Base-by-base conservation (phyloP, 2,329 filamentous ascomycete genomes). In the Podosphaera fusca region DNA sequence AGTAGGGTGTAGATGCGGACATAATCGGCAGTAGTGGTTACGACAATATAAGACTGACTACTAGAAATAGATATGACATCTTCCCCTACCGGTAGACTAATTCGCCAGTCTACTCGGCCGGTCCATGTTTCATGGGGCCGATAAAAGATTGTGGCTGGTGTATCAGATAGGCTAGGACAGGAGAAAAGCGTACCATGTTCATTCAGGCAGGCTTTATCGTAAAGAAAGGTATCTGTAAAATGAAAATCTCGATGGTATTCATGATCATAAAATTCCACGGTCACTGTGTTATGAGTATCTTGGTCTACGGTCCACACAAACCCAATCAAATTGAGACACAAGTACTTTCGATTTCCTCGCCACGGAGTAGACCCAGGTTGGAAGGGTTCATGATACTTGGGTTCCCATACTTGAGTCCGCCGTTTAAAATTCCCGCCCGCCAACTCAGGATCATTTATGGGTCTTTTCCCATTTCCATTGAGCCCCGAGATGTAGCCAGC, bases 281-380 rank as follows among this genome's bases (percentile, higher is more conserved):
- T 95, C 9, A 98, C 83, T 1, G 92, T 98, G 67, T 96, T 81
- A 64, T 90, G 84, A 0, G 84, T 85, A 65, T 95, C 89, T 69
- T 98, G 92, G 63, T 95, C 86, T 21, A 98, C 87, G 0, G 90
- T 96, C 87, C 92, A 98, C 7, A 95, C 86, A 65, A 94, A 92
- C 0, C 94, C 92, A 56, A 89, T 86, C 59, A 98, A 73, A 67
- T 96, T 96, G 46, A 96, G 77, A 66, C 87, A 95, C 0, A 98
- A 76, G 67, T 98, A 95, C 66, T 90, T 87, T 61, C 92, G 78
- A 68, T 95, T 92, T 1, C 92, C 92, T 60, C 87, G 81, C 94
- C 92, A 98, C 0, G 90, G 90, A 0, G 92, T 98, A 56, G 88
- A 89, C 0, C 92, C 90, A 0, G 90, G 87, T 68, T 98, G 94